Evolutionary conservation across 257 asterid genomes (phyloP).

Genomic region (Plantago ovata): DNA sequence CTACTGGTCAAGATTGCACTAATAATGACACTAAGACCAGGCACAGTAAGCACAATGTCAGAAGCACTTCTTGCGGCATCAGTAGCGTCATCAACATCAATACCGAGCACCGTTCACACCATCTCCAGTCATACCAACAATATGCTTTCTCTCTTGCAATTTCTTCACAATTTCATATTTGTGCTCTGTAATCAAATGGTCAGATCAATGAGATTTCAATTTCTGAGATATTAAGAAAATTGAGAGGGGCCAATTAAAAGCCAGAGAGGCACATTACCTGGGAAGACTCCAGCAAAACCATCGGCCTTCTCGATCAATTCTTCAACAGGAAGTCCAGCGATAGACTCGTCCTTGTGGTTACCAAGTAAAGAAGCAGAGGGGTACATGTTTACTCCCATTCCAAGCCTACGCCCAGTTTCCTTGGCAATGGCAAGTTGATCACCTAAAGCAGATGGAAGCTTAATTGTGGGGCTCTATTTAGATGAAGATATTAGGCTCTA

Average conservation of each 20-base stretch:
- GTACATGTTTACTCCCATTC: conserved; percentile 98
- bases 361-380: conserved; percentile 95
- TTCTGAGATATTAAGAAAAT: background rate
- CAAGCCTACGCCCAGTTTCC: conserved; percentile 98
- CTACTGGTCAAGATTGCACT: conserved; percentile 97
- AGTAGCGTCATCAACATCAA: conserved; percentile 96
- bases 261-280: conserved; percentile 46
- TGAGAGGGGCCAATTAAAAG: background rate
- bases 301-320: conserved; percentile 97
- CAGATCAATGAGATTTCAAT: background rate
- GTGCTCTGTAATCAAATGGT: conserved; percentile 62
- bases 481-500: background rate
- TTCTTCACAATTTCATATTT: conserved; percentile 97
- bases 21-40: conserved; percentile 94
- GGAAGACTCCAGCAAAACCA: conserved; percentile 99
- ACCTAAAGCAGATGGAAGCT: conserved; percentile 36
- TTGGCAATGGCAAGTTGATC: conserved; percentile 97
- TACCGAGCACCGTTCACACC: conserved; percentile 99
- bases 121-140: conserved; percentile 98
- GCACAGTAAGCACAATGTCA: conserved; percentile 94
- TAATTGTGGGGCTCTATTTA: conserved; percentile 2
- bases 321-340: conserved; percentile 85
- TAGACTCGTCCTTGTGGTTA: conserved; percentile 85
- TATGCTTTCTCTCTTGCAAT: conserved; percentile 96
- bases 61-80: conserved; percentile 98